phyloP scores from a whole-genome alignment of 768 basidiomycete genomes.

The Tephrocybe rancida region DNA sequence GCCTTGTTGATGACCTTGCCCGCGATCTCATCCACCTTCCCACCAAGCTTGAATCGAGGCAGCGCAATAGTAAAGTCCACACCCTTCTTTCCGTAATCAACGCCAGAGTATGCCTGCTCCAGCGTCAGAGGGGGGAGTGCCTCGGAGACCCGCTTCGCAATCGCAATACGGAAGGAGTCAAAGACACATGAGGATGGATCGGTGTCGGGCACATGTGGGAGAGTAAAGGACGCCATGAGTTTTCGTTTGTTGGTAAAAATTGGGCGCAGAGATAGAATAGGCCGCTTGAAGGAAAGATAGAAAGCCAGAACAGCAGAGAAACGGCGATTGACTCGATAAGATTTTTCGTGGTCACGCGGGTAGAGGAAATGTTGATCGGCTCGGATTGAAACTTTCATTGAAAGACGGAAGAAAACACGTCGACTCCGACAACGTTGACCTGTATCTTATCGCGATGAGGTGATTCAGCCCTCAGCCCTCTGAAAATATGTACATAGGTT shows the following conservation, averaged over 20 bases:
- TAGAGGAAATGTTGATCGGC: conserved; percentile 9
- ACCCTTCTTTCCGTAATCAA: conserved; percentile 93
- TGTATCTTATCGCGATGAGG: neutral
- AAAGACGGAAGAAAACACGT: neutral
- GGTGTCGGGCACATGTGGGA: conserved; percentile 39
- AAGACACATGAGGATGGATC: conserved; percentile 70
- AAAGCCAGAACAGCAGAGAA: conserved; percentile 22
- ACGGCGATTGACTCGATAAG: conserved; percentile 20
- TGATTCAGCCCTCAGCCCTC: too few species aligned
- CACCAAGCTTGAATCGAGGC: conserved; percentile 87
- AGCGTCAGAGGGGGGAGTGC: conserved; percentile 68
- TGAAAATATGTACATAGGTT: too few species aligned
- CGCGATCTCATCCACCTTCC: conserved; percentile 80
- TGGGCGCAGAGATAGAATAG: conserved; percentile 12
- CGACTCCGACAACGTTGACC: too few species aligned
- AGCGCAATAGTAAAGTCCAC: conserved; percentile 90
- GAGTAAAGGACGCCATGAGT: conserved; percentile 28
- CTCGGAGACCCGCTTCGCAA: conserved; percentile 72
- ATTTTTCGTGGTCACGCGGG: conserved; percentile 24
- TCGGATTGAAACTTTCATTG: conserved; percentile 4
- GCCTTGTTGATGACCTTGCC: conserved; percentile 75
- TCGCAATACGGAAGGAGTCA: conserved; percentile 81
- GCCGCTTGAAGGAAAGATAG: conserved; percentile 18
- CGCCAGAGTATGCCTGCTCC: conserved; percentile 81
- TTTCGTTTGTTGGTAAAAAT: conserved; percentile 1